These are phyloP conservation scores for Lipomyces yamadae DNA, from an alignment of 805 yeast species.

Conservation along the genomic window DNA sequence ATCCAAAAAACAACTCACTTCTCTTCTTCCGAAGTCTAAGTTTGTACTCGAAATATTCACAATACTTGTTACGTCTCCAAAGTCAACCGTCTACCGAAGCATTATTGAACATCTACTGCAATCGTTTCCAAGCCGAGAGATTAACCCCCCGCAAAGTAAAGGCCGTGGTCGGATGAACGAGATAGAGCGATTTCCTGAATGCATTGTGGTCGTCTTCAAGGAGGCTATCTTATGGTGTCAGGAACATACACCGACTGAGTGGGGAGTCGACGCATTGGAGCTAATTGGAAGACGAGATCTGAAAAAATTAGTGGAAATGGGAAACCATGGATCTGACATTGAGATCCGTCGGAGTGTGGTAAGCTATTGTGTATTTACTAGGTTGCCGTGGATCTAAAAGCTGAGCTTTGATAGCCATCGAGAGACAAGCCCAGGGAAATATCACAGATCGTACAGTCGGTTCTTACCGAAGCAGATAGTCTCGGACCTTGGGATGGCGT, in stretches of 20 bases:
- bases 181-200: conserved; percentile 70
- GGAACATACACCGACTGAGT: conserved; percentile 56
- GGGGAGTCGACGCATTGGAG: conserved; percentile 53
- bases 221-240: conserved; percentile 54
- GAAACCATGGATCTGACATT: conserved; percentile 7
- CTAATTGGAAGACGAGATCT: conserved; percentile 74
- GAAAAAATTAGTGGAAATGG: conserved; percentile 40
- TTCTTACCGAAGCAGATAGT: conserved; percentile 47
- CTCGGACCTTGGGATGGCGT: conserved; percentile 72
- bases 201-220: conserved; percentile 68
- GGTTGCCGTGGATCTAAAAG: no score
- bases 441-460: conserved; percentile 47
- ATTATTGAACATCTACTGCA: conserved; percentile 9
- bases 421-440: conserved; percentile 48
- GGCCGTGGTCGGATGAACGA: conserved; percentile 56
- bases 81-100: conserved; percentile 14
- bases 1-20: background rate
- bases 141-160: background rate
- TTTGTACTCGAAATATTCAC: conserved; percentile 19
- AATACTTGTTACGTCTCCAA: conserved; percentile 15
- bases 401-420: background rate
- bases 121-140: conserved; percentile 6
- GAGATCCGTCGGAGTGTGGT: conserved; percentile 5
- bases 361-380: background rate
- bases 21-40: conserved; percentile 16